Evolutionary conservation across 2,329 filamentous ascomycete species (phyloP), one percentile per base, ranked within the genome.

Genomic region (Aureobasidium namibiae): DNA sequence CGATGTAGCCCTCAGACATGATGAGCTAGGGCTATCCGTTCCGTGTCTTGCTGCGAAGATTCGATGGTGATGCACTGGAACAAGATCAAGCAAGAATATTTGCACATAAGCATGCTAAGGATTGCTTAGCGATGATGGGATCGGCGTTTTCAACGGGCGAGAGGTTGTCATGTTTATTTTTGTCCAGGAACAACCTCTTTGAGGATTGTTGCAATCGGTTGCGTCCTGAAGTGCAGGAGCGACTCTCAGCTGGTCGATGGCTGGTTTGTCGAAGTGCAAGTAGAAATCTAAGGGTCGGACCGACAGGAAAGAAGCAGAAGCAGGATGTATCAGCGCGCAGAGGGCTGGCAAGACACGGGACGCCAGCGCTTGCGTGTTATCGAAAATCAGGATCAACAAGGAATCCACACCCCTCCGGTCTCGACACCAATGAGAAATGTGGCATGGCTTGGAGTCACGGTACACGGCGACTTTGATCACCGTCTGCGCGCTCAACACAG

Each of bases 311-410:
- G n/a, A n/a, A n/a, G n/a, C n/a, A n/a, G 34, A 39, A 54, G 24
- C 31, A 41, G 50, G 36, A 52, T 29, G 2, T 26, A 6, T 52
- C 48, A 33, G 31, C 7, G 7, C 10, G 18, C n/a, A n/a, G 45
- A 33, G 11, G 21, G 23, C 34, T 36, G 49, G 24, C 34, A 21
- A 42, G n/a, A 29, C 26, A 24, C 48, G 38, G 36, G 38, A n/a
- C 23, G 36, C 24, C 18, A 26, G 18, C 24, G 16, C 16, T 41
- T 54, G 36, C 50, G 38, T 41, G 49, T 41, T 36, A 11, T 53
- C 11, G n/a, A 33, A 50, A 54, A 54, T 54, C 50, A 54, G n/a
- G 50, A 54, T 54, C 50, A 54, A 42, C 50, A 31, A 21, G 34
- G 16, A 39, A 52, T 39, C 23, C 31, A 31, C 38, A 54, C 13